A percentile compares a stretch with the other conserved stretches of the same genome.
These are phyloP conservation scores for Sedum album DNA, from an alignment of 164 flowering plant species.

Conservation along the genomic window DNA sequence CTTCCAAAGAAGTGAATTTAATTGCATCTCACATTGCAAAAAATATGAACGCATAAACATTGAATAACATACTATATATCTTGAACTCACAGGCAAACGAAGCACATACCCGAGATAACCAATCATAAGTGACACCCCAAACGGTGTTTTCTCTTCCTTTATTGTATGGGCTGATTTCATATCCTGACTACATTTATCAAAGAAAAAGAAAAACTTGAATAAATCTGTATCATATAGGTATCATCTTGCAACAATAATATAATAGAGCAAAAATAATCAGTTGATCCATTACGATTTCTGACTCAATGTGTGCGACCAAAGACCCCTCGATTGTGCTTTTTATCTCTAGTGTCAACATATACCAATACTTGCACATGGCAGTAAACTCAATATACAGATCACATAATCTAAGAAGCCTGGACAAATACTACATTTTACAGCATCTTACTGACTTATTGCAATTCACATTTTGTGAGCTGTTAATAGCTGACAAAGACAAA, in stretches of 20 bases:
- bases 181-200: constrained; percentile 44
- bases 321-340: no score
- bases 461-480: no score
- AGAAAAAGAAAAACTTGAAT: neutral
- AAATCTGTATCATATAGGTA: neutral
- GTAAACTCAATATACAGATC: no score
- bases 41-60: neutral
- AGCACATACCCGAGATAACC: constrained; percentile 86
- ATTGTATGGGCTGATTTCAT: constrained; percentile 62
- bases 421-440: no score
- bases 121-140: constrained; percentile 90
- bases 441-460: no score
- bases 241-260: no score
- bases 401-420: no score
- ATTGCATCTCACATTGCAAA: neutral
- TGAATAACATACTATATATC: neutral
- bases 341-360: no score
- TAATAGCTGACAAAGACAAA: neutral
- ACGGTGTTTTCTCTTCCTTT: constrained; percentile 82
- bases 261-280: no score
- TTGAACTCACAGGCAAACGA: neutral
- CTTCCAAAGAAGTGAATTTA: neutral
- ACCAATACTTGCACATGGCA: no score
- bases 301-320: no score
- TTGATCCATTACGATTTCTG: no score